Evolutionary conservation across 2,329 filamentous ascomycete genomes (phyloP).

Genomic region (Epichloe bromicola): DNA sequence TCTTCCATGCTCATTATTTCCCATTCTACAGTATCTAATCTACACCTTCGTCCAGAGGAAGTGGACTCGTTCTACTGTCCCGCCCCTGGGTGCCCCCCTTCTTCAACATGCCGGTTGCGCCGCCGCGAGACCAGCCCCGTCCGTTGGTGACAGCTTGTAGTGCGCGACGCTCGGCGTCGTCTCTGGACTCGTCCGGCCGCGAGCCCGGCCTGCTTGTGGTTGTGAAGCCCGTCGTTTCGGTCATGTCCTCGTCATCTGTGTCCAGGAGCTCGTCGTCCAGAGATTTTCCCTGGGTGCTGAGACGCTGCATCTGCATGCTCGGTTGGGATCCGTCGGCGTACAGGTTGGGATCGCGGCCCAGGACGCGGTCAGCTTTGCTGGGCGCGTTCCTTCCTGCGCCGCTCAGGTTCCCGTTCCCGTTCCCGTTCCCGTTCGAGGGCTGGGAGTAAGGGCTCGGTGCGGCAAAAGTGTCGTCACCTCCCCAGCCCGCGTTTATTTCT

Average conservation of each 20-base stretch:
- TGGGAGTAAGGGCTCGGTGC: neutral
- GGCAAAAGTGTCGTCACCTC: conserved; percentile 18
- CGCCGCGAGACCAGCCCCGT: conserved; percentile 25
- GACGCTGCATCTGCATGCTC: conserved; percentile 31
- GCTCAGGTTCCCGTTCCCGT: neutral
- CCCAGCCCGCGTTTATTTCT: conserved; percentile 58
- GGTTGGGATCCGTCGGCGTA: conserved; percentile 35
- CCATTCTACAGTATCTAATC: conserved; percentile 12
- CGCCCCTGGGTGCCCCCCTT: conserved; percentile 19
- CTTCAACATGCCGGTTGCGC: conserved; percentile 30
- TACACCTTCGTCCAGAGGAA: conserved; percentile 19
- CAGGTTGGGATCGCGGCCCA: conserved; percentile 42
- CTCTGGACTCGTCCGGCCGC: conserved; percentile 13
- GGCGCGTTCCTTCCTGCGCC: conserved; percentile 23
- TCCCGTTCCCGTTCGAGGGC: neutral
- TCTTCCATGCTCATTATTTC: too few species aligned
- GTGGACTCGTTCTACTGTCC: conserved; percentile 1
- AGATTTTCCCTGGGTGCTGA: conserved; percentile 32
- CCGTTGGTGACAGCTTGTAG: conserved; percentile 30
- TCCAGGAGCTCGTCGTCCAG: conserved; percentile 30
- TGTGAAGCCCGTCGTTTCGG: neutral
- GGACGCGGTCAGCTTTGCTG: conserved; percentile 45
- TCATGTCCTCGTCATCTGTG: conserved; percentile 23
- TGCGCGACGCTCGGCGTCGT: conserved; percentile 29
- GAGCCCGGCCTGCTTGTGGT: conserved; percentile 7